phyloP scores from a whole-genome alignment of 768 basidiomycete genomes.

The Podaxis rugospora region DNA sequence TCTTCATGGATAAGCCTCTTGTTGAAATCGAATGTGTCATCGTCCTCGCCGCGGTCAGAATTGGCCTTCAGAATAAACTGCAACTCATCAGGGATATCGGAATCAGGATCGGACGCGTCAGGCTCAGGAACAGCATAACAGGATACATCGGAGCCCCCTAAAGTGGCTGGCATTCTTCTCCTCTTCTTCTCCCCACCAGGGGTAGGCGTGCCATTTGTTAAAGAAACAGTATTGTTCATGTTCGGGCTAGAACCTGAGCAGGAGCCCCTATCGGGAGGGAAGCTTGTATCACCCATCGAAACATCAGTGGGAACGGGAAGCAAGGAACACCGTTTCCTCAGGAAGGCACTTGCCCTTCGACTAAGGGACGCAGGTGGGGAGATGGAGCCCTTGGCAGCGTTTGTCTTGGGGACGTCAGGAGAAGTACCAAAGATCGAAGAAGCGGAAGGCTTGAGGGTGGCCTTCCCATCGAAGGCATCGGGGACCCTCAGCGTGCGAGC shows the following conservation, averaged over 20 bases:
- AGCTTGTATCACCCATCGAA: conserved; percentile 1
- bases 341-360: conserved; percentile 8
- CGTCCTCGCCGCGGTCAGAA: conserved; percentile 1
- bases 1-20: conserved; percentile 14
- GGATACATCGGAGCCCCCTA: conserved; percentile 56
- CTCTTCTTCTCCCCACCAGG: conserved; percentile 44
- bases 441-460: conserved; percentile 1
- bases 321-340: conserved; percentile 6
- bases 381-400: not conserved
- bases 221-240: not conserved
- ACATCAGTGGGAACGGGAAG: conserved; percentile 5
- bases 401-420: not conserved
- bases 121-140: conserved; percentile 38
- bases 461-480: conserved; percentile 2
- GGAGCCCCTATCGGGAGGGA: not conserved
- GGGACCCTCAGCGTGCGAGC: conserved; percentile 18
- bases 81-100: conserved; percentile 79
- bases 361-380: conserved; percentile 7
- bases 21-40: conserved; percentile 14
- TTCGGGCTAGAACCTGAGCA: not conserved
- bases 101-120: conserved; percentile 62
- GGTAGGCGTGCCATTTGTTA: conserved; percentile 15
- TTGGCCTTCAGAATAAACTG: conserved; percentile 50
- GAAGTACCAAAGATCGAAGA: not conserved
- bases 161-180: conserved; percentile 58